Evolutionary conservation across 2,329 filamentous ascomycete genomes (phyloP).

Genomic region (Aspergillus calidoustus): DNA sequence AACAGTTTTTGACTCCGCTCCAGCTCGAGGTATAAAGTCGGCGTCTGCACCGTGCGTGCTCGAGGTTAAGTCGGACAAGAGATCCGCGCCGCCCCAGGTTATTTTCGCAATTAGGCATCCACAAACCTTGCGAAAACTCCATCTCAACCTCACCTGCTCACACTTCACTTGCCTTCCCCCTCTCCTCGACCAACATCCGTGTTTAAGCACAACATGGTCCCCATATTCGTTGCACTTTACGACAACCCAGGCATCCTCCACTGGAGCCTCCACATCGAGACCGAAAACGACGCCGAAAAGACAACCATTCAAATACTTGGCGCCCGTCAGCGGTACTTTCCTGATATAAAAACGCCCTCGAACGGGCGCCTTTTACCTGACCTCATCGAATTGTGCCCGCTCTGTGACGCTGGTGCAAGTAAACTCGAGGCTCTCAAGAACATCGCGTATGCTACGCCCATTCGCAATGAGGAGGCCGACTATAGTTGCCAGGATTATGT

Average conservation of each 20-base stretch:
- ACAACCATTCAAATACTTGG: background rate
- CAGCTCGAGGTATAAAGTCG: too few relatives aligned
- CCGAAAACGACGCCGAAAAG: background rate
- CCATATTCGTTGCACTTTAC: background rate
- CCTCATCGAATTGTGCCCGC: background rate
- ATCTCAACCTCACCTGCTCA: too few relatives aligned
- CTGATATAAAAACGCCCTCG: background rate
- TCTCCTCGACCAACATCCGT: too few relatives aligned
- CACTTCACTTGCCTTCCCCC: too few relatives aligned
- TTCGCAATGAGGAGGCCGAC: background rate
- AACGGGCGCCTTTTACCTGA: background rate
- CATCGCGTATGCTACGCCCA: background rate
- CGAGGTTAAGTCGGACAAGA: too few relatives aligned
- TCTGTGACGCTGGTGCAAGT: background rate
- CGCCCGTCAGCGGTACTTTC: conserved; percentile 1
- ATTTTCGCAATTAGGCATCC: too few relatives aligned
- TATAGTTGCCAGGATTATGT: conserved; percentile 5
- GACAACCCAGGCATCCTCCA: conserved; percentile 6
- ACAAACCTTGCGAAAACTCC: too few relatives aligned
- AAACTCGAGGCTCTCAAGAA: background rate
- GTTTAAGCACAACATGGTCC: background rate
- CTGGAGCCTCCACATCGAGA: conserved; percentile 2
- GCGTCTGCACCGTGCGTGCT: too few relatives aligned
- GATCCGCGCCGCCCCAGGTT: too few relatives aligned
- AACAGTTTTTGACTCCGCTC: too few relatives aligned